Percentiles rank a stretch among this genome's conserved stretches.
Conservation (phyloP, 306 rosid species). For the Lotus japonicus region DNA sequence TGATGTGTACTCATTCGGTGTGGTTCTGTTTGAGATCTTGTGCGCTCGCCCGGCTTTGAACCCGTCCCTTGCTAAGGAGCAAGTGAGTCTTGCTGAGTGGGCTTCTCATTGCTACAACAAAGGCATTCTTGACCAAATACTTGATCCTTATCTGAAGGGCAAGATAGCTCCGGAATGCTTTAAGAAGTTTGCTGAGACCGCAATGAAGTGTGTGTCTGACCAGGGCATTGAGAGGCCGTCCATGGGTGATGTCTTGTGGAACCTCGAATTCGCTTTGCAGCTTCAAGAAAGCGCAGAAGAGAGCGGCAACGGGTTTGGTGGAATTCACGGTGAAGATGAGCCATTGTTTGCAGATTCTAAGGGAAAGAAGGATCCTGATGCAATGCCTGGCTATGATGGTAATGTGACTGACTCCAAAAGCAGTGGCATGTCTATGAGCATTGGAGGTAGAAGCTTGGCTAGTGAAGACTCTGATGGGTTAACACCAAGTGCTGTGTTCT, state of each 20-base stretch:
- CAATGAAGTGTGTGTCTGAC: constrained; percentile 94
- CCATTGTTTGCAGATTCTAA: constrained; percentile 35
- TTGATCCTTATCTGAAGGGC: constrained; percentile 83
- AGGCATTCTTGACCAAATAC: constrained; percentile 78
- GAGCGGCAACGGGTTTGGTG: constrained; percentile 51
- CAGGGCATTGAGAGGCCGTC: constrained; percentile 98
- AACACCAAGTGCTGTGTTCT: constrained; percentile 96
- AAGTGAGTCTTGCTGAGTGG: constrained; percentile 99
- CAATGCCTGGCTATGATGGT: constrained; percentile 43
- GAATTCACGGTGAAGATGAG: constrained; percentile 46
- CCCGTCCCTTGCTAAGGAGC: constrained; percentile 88
- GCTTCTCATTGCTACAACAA: constrained; percentile 91
- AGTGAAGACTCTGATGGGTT: constrained; percentile 95
- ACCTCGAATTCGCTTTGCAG: constrained; percentile 98
- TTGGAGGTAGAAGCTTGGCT: constrained; percentile 96
- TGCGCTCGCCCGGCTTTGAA: constrained; percentile 98
- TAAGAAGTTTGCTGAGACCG: constrained; percentile 91
- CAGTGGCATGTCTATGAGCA: constrained; percentile 94
- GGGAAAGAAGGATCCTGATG: constrained; percentile 66
- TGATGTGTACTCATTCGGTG: constrained; percentile 97
- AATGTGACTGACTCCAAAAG: constrained; percentile 79
- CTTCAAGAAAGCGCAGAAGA: constrained; percentile 97
- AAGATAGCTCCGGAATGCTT: constrained; percentile 90
- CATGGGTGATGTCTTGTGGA: constrained; percentile 98
- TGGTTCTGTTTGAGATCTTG: constrained; percentile 83